Base-by-base conservation (phyloP, 257 asterid genomes). In the Scutellaria baicalensis region DNA sequence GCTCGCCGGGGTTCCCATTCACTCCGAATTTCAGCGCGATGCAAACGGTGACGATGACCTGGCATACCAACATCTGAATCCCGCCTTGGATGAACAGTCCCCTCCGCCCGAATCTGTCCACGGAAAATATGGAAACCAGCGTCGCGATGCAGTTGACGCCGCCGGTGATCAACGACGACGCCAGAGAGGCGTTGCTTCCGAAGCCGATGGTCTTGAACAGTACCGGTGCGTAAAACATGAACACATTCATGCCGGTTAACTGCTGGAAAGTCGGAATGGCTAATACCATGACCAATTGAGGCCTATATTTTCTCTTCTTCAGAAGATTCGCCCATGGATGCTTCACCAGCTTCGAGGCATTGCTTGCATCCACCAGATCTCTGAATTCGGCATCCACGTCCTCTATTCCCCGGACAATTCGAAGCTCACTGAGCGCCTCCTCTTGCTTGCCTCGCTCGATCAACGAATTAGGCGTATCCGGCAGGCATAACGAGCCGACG, bases 141-240 rank as follows among this genome's bases (percentile, higher is more conserved):
- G 91, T 83, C 12, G 89, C 82, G 4, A 59, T 23, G 48, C 70
- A 78, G 20, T 83, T 83, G 48, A 82, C 85, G 8, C 58, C 79
- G n/a, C 91, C 85, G 6, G 89, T 69, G 17, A 85, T 69, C 7
- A 85, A 60, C 17, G 91, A 68, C 1, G 94, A 81, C 20, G 71
- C 64, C 6, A 85, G 70, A 18, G 91, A 71, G 31, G 89, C 85
- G 1, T 76, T 69, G 17, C 73, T 59, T 18, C 76, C 78, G 16
- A 87, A 87, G 0, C 90, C 90, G 51, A 87, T 76, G 39, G 83
- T 85, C 58, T 76, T 83, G 63, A 87, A 87, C 33, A 87, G 33
- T 10, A 87, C 84, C 0, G 94, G 91, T 0, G 89, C 88, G 39
- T 87, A 87, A 63, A 88, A 88, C 68, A 85, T 85, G 69, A 88